A percentile compares a stretch with the other conserved stretches of the same genome.
phyloP scores from a whole-genome alignment of 192 early-diverging fungal species.

The Coemansia sp. region DNA sequence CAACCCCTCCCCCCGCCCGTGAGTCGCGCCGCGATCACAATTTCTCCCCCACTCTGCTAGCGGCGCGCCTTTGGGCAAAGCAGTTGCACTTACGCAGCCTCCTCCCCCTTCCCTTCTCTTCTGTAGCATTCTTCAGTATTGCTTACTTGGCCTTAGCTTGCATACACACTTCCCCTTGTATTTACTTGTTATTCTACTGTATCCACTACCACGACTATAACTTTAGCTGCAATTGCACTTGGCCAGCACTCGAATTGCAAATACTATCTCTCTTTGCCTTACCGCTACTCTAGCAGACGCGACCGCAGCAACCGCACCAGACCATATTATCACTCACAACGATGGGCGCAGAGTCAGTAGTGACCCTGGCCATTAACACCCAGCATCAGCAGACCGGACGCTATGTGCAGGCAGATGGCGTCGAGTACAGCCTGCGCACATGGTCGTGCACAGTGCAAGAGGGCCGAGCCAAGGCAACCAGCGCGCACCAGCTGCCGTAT shows the following conservation, averaged over 20 bases:
- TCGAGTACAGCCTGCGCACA: slow-evolving; percentile 38
- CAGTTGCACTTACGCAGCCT: background rate
- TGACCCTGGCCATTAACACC: slow-evolving; percentile 34
- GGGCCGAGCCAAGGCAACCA: slow-evolving; percentile 25
- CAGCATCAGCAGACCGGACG: slow-evolving; percentile 29
- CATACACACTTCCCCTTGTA: background rate
- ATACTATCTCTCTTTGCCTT: background rate
- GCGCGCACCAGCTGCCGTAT: slow-evolving; percentile 36
- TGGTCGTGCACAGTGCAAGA: slow-evolving; percentile 49
- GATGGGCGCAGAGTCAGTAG: slow-evolving; percentile 27
- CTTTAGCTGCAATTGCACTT: background rate
- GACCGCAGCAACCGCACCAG: background rate
- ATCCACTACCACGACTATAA: background rate
- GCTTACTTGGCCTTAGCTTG: background rate
- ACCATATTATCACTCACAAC: background rate
- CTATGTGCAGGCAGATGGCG: slow-evolving; percentile 19
- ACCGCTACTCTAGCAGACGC: background rate
- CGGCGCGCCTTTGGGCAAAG: background rate
- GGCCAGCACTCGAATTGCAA: background rate
- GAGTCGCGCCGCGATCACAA: background rate
- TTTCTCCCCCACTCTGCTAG: background rate
- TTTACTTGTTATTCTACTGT: background rate
- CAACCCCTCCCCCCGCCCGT: background rate
- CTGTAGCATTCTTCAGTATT: background rate
- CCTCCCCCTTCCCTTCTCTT: background rate